Base-by-base conservation (phyloP, 2,329 filamentous ascomycete genomes). In the Tympanopsis confertula region DNA sequence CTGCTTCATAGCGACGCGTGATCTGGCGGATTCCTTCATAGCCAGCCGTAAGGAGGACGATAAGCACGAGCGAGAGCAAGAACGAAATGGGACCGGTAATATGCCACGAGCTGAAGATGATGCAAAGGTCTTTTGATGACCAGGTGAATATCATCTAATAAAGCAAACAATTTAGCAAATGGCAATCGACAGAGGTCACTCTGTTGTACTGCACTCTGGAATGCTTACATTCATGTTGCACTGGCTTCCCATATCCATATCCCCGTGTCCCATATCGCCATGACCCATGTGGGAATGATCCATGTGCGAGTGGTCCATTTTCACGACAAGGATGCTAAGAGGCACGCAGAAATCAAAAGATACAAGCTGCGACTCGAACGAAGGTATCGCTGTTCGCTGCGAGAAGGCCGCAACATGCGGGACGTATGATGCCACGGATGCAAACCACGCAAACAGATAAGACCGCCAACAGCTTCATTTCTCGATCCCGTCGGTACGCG, bases 71-170 rank as follows among this genome's bases (percentile, higher is more conserved):
- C 5, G 75, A 78, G 38, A 70, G 54, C 46, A 80, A 50, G 28
- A 81, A 66, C 4, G 74, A 74, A 44, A 65, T 52, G 2, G 69
- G 66, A 42, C 68, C 64, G 36, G 59, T 68, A 47, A 81, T 55
- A 49, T 67, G 74, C 76, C 76, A 81, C 52, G 64, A 61, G 44
- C 57, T 61, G 58, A 81, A 81, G 47, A 81, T 63, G 50, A 81
- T 78, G 61, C 76, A 81, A 38, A 81, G 71, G 50, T 79, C 67
- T 26, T 68, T 64, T 1, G 73, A 74, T 45, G 69, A 67, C 74
- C 74, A 80, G 35, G 73, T 80, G 54, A 81, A 81, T 28, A 81
- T 63, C 75, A 79, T 80, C 74, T 79, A 47, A 2, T 38, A 20
- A 4, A 36, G 43, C 35, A 48, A 38, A 5, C 19, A 32, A 14